Evolutionary conservation across 2,329 filamentous ascomycete genomes (phyloP).

Genomic region (Epichloe aotearoae): DNA sequence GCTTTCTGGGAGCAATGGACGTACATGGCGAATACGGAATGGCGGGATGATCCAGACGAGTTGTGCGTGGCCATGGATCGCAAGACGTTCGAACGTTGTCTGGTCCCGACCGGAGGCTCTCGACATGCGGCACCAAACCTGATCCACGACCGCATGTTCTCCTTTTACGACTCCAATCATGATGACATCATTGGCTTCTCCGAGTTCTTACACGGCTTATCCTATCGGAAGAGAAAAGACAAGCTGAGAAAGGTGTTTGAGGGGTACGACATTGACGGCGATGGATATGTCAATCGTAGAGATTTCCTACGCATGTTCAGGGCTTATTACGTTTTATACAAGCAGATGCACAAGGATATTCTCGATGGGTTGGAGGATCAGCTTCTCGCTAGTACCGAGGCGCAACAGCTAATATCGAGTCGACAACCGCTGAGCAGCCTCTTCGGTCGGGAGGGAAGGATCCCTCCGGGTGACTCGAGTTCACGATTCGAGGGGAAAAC

Average conservation of each 20-base stretch:
- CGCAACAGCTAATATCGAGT: constrained; percentile 61
- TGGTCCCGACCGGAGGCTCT: constrained; percentile 73
- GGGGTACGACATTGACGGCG: constrained; percentile 80
- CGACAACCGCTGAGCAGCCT: constrained; percentile 62
- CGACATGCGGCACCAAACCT: constrained; percentile 71
- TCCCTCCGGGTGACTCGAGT: constrained; percentile 48
- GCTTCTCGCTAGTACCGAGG: constrained; percentile 59
- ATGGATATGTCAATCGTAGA: constrained; percentile 72
- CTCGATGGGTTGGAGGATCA: constrained; percentile 67
- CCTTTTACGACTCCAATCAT: constrained; percentile 85
- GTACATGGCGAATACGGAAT: constrained; percentile 79
- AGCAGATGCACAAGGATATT: constrained; percentile 78
- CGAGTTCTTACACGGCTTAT: constrained; percentile 77
- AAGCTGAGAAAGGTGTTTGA: constrained; percentile 65
- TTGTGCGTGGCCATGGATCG: constrained; percentile 78
- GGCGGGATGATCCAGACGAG: constrained; percentile 65
- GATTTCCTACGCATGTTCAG: constrained; percentile 88
- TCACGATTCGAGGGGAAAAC: constrained; percentile 48
- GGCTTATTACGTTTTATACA: constrained; percentile 82
- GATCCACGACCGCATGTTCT: constrained; percentile 92
- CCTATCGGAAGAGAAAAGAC: constrained; percentile 54
- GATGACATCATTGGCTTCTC: constrained; percentile 85
- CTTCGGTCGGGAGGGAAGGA: constrained; percentile 59
- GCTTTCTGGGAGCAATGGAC: constrained; percentile 96
- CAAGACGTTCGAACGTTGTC: constrained; percentile 81